Conservation (phyloP, 768 basidiomycete species). For the Sarcodon sp. region DNA sequence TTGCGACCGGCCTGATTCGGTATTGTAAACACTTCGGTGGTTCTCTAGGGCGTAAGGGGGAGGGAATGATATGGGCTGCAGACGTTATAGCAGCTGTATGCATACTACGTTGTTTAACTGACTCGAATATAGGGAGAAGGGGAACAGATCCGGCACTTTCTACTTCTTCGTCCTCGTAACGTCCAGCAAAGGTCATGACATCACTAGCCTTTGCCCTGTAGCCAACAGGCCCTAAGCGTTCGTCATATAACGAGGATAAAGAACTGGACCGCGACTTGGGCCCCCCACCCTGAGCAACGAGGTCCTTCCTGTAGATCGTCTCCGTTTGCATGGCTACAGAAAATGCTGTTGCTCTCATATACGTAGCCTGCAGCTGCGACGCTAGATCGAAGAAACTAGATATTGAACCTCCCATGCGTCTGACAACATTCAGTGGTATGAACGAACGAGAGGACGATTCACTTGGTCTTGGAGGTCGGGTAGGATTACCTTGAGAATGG, state of each 20-base stretch:
- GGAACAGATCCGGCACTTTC: no score
- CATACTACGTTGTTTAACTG: conserved; percentile 5
- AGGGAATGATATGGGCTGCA: not conserved
- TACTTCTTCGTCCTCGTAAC: not conserved
- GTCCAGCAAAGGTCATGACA: not conserved
- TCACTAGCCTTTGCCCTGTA: not conserved
- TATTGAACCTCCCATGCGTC: conserved; percentile 13
- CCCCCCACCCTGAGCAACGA: not conserved
- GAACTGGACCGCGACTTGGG: no score
- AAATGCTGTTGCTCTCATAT: conserved; percentile 41
- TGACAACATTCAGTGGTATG: no score
- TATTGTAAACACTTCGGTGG: not conserved
- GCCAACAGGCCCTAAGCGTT: no score
- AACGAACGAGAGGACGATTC: no score
- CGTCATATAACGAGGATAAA: no score
- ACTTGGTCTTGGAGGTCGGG: no score
- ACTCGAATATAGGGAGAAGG: no score
- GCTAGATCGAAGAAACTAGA: conserved; percentile 36
- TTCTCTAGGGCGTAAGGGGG: not conserved
- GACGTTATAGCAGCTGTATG: conserved; percentile 11
- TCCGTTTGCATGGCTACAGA: conserved; percentile 15
- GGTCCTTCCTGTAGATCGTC: conserved; percentile 6
- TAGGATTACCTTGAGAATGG: no score
- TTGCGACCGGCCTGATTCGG: conserved; percentile 37
- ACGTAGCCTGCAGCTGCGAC: conserved; percentile 43